A percentile compares a stretch with the other conserved stretches of the same genome.
These are phyloP conservation scores for Aspergillus panamensis DNA, from an alignment of 495 filamentous ascomycete species.

Conservation along the genomic window DNA sequence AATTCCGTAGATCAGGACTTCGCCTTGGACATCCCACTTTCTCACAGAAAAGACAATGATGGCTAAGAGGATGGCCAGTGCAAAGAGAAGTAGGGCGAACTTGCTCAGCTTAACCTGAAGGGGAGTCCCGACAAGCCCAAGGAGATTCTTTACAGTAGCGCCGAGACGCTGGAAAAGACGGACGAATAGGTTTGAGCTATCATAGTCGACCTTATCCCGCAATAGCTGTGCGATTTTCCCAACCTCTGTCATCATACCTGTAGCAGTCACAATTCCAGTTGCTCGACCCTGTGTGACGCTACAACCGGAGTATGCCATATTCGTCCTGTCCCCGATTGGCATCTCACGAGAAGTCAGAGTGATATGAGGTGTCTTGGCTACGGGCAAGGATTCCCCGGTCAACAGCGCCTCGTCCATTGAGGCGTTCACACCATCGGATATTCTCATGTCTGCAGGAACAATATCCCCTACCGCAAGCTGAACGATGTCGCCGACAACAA, in stretches of 20 bases:
- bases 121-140: conserved; percentile 79
- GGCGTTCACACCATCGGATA: conserved; percentile 76
- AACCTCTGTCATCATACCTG: conserved; percentile 77
- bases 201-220: conserved; percentile 52
- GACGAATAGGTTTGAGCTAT: conserved; percentile 61
- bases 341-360: conserved; percentile 56
- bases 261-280: conserved; percentile 62
- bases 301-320: conserved; percentile 67
- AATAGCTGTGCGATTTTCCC: conserved; percentile 70
- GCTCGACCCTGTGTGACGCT: conserved; percentile 68
- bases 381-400: conserved; percentile 71
- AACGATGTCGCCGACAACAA: conserved; percentile 82
- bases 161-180: conserved; percentile 57
- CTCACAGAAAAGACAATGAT: conserved; percentile 80
- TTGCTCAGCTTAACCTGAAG: conserved; percentile 78
- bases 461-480: conserved; percentile 65
- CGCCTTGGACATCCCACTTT: conserved; percentile 61
- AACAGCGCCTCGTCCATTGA: conserved; percentile 66
- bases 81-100: conserved; percentile 71
- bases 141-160: conserved; percentile 51
- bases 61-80: conserved; percentile 67
- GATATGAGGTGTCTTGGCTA: conserved; percentile 62
- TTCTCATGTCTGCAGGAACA: conserved; percentile 65
- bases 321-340: conserved; percentile 64
- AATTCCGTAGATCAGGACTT: conserved; percentile 80